Base-by-base conservation (phyloP, 352 stramenopile genomes). In the Globisporangium splendens region DNA sequence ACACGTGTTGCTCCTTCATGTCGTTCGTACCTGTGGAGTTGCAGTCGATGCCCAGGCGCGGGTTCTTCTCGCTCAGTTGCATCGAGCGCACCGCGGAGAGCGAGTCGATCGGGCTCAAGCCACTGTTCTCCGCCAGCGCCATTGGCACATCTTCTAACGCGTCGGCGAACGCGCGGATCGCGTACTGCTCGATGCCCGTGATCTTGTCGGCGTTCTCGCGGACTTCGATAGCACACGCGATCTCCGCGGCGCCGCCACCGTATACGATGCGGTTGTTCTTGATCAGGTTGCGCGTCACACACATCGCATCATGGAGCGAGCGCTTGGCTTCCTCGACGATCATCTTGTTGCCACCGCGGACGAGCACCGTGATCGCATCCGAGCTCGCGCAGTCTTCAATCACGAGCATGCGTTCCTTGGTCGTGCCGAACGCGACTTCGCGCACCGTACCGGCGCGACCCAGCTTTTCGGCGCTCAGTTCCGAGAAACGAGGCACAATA, bases 191-290 rank as follows among this genome's bases (percentile, higher is more conserved):
- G 39, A 96, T 96, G 59, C 87, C 87, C 51, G 58, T 72, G n/a
- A 72, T 95, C 50, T 75, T 76, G 64, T 96, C 77, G n/a, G 88
- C 88, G 65, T 95, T 75, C 38, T 95, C 82, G 35, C 81, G 79
- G 48, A 99, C 91, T 8, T 87, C 91, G 55, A 99, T 91, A n/a
- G 91, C 95, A 70, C 96, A 99, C 5, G 97, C 93, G 62, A 99
- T 97, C 73, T 99, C 98, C 10, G 97, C 94, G 24, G 95, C 89
- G 46, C 97, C 98, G 38, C 98, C 98, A 38, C 98, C 98, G 75
- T 99, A 99, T 46, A 99, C 97, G 52, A 99, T 97, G 56, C 96
- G 91, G 83, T 99, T 99, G 85, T 99, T 98, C 73, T 96, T 98
- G 75, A 99, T 98, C 52, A 99, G 75, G 83, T 99, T 99, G 56